Evolutionary conservation across 148 eudicot genomes (phyloP), one percentile per base, ranked within the genome.

Genomic region (Gaultheria prostrata): DNA sequence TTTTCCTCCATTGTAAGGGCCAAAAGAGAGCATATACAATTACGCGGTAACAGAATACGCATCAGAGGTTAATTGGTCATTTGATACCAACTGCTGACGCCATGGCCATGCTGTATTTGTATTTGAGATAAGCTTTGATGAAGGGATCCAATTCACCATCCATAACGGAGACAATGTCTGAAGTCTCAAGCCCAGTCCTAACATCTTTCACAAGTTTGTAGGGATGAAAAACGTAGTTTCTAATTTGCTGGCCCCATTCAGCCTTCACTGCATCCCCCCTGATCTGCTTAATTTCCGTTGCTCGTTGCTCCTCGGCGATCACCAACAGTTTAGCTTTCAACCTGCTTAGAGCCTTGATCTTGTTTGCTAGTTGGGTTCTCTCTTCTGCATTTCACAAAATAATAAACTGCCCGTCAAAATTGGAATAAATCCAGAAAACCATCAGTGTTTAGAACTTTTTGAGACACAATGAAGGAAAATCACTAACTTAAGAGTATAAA

Each of bases 161-260:
- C 99, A 97, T 93, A 32, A 97, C 99, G 48, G 99, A 91, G 71
- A 91, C 82, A 45, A 97, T 87, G 78, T 97, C 98, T 0, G 99
- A 88, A 24, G 98, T 93, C 84, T 97, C 98, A 35, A 90, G 72
- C 49, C 93, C 95, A 2, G 96, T 91, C 74, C 99, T 84, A 28
- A 95, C 96, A 85, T 97, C 99, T 89, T 97, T 97, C 80, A 97
- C 99, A 46, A 97, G 94, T 90, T 97, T 97, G 91, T 97, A 97
- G 0, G 98, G 99, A 85, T 97, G 99, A 71, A 97, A 97, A 3
- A 97, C 98, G 76, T 97, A 97, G 83, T 97, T 97, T 5, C 99
- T 85, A 59, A 97, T 97, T 79, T 97, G 99, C 85, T 95, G 99
- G 0, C 99, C 99, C 98, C 98, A 97, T 63, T 97, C 99, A 0